Conservation (phyloP, 2,329 filamentous ascomycete species). For the Aspergillus jensenii region DNA sequence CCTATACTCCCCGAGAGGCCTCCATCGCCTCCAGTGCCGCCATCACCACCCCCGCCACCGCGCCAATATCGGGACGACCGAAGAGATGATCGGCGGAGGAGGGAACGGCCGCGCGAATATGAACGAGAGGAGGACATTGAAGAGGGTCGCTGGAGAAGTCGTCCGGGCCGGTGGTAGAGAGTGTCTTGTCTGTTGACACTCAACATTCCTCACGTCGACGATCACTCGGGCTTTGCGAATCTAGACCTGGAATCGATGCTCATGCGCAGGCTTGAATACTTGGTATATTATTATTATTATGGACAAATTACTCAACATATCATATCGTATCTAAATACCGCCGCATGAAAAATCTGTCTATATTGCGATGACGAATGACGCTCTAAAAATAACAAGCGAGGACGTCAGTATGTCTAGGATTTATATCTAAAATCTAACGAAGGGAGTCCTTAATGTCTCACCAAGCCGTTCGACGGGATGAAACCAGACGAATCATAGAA, state of each 20-base stretch:
- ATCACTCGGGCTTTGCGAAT: background rate
- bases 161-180: conserved; percentile 14
- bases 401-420: background rate
- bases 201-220: background rate
- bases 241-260: background rate
- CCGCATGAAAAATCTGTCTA: background rate
- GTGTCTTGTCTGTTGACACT: background rate
- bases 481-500: background rate
- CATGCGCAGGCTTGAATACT: background rate
- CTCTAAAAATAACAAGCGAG: background rate
- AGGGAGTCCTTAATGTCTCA: background rate
- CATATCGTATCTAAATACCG: background rate
- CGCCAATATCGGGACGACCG: conserved; percentile 19
- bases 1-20: conserved; percentile 19
- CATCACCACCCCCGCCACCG: conserved; percentile 15
- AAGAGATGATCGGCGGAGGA: conserved; percentile 19
- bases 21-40: conserved; percentile 16
- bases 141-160: conserved; percentile 19
- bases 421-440: background rate
- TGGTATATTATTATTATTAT: background rate
- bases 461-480: background rate
- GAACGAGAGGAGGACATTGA: conserved; percentile 21
- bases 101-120: conserved; percentile 18
- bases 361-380: background rate
- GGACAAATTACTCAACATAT: background rate